A percentile compares a stretch with the other conserved stretches of the same genome.
Evolutionary conservation across 257 asterid species (phyloP).

Genomic region (Capsicum pubescens): DNA sequence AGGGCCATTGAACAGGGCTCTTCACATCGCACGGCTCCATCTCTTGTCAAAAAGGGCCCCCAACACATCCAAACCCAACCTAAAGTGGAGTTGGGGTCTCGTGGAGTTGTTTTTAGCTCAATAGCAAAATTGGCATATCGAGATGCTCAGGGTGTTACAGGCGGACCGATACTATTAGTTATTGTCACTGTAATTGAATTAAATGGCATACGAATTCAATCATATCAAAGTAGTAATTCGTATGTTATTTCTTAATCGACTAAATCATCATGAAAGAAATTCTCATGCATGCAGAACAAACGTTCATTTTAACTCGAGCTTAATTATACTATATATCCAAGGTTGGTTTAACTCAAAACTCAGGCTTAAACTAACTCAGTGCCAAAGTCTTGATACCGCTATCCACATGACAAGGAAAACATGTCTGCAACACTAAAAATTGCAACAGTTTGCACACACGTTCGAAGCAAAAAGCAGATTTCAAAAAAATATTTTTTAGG

Average conservation of each 20-base stretch:
- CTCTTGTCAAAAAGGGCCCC: too few species aligned
- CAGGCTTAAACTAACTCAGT: not conserved
- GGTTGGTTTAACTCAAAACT: not conserved
- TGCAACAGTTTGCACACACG: not conserved
- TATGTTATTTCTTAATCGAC: not conserved
- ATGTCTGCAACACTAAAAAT: not conserved
- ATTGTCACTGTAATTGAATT: too few species aligned
- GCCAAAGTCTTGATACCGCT: not conserved
- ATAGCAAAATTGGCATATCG: too few species aligned
- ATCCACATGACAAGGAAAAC: not conserved
- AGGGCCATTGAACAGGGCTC: too few species aligned
- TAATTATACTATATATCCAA: not conserved
- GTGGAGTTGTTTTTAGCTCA: too few species aligned
- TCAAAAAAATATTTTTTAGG: not conserved
- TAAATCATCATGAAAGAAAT: not conserved
- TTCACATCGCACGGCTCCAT: too few species aligned
- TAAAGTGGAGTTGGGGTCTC: too few species aligned
- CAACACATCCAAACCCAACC: too few species aligned
- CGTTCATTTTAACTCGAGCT: not conserved
- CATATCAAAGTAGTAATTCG: not conserved
- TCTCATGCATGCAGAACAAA: not conserved
- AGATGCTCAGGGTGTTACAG: too few species aligned
- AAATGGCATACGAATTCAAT: not conserved
- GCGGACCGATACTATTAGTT: too few species aligned
- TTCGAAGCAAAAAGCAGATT: not conserved